A percentile compares a stretch with the other conserved stretches of the same genome.
These are phyloP conservation scores for Cyclotella sp. DNA, from an alignment of 108 stramenopile genomes.

Conservation along the genomic window DNA sequence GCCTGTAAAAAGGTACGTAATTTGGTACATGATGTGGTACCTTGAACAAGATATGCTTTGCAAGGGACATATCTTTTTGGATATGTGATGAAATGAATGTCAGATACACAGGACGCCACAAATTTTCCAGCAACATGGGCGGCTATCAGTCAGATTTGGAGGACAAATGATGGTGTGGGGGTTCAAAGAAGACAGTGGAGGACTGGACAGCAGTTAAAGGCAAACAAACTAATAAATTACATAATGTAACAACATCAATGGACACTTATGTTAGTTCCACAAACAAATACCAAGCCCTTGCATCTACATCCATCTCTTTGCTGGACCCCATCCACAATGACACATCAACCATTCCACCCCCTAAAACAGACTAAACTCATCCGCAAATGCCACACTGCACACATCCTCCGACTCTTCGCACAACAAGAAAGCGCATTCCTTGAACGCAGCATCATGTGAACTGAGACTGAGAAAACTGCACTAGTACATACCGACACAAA, in stretches of 20 bases:
- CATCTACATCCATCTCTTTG: neutral
- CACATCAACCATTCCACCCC: too few relatives aligned
- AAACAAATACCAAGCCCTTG: neutral
- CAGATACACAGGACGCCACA: too few relatives aligned
- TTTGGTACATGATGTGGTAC: too few relatives aligned
- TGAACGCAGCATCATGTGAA: neutral
- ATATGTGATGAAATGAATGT: too few relatives aligned
- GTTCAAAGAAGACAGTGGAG: neutral
- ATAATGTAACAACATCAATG: neutral
- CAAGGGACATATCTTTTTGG: too few relatives aligned
- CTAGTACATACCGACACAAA: neutral
- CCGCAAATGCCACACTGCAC: neutral
- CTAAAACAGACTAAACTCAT: neutral
- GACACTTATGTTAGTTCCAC: neutral
- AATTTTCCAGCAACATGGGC: too few relatives aligned
- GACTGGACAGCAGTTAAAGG: neutral
- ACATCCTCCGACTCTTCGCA: neutral
- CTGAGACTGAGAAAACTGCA: neutral
- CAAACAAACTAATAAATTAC: neutral
- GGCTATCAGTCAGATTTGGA: too few relatives aligned
- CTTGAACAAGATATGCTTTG: too few relatives aligned
- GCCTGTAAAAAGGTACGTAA: too few relatives aligned
- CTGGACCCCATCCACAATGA: neutral
- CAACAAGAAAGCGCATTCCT: too few relatives aligned
- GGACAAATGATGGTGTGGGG: neutral